phyloP scores from a whole-genome alignment of 805 yeast genomes.

The Candida ulmi region DNA sequence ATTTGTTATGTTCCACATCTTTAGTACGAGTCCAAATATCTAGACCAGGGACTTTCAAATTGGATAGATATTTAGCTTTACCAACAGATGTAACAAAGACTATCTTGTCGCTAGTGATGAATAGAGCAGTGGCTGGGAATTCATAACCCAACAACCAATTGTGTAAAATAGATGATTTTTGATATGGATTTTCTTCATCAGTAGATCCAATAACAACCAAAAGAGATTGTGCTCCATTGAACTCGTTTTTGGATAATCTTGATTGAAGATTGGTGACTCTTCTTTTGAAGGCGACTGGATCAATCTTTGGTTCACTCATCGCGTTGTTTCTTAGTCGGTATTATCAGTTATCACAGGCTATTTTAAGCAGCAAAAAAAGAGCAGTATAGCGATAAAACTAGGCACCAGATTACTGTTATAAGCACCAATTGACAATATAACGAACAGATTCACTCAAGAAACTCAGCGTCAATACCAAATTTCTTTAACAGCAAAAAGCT shows the following conservation, averaged over 20 bases:
- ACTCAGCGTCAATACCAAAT: too few species aligned
- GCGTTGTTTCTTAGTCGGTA: too few species aligned
- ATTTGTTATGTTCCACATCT: slow-evolving; percentile 70
- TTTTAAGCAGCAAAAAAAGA: neutral
- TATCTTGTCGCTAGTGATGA: slow-evolving; percentile 52
- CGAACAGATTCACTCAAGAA: too few species aligned
- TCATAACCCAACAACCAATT: slow-evolving; percentile 93
- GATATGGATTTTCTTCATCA: slow-evolving; percentile 85
- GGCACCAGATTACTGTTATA: too few species aligned
- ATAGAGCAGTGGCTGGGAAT: slow-evolving; percentile 85
- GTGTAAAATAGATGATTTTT: slow-evolving; percentile 80
- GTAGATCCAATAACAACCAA: slow-evolving; percentile 77
- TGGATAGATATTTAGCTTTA: slow-evolving; percentile 74
- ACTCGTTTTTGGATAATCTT: slow-evolving; percentile 19
- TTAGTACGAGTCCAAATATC: slow-evolving; percentile 73
- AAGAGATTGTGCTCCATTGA: slow-evolving; percentile 42
- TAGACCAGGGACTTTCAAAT: slow-evolving; percentile 43
- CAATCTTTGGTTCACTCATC: slow-evolving; percentile 59
- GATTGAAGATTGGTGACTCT: slow-evolving; percentile 42
- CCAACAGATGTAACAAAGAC: slow-evolving; percentile 74
- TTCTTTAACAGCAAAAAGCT: too few species aligned
- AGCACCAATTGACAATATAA: too few species aligned
- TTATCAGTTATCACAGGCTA: too few species aligned
- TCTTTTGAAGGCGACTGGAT: slow-evolving; percentile 44
- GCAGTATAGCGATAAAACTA: too few species aligned